Evolutionary conservation across 179 eudicot species (phyloP), one percentile per base, ranked within the genome.

Genomic region (Gypsophila paniculata): DNA sequence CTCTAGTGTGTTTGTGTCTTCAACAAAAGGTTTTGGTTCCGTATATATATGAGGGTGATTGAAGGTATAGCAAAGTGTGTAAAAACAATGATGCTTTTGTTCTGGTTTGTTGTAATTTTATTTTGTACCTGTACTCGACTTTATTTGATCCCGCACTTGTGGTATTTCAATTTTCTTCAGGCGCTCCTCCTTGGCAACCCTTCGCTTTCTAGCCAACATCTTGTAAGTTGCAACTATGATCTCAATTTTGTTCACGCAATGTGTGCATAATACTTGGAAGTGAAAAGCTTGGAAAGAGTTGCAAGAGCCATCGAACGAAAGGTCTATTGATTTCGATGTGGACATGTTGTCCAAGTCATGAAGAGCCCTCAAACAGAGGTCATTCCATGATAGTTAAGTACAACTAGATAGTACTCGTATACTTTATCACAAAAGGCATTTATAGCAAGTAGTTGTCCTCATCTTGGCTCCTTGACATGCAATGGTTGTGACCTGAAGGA

Each of bases 271-370:
- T 39, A 5, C 44, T 39, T 39, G 0, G 44, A 5, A 5, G 44
- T 39, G 44, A 39, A 39, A 39, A 39, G 44, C 44, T 39, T 39
- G 44, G 6, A 39, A 39, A 39, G 44, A 39, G 8, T 39, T 3
- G 6, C 2, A 39, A 39, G 44, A 39, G 8, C 6, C 34, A 1
- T 29, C 4, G 34, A 29, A 29, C 34, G 34, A 29, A 29, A 29
- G 34, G 4, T 61, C 66, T 6, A 61, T 61, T 32, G 46, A 61
- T 29, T 61, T 61, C 66, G 22, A 15, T 61, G 66, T 61, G 66
- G 38, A 17, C 12, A 15, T 61, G 66, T 61, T 44, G 38, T 34
- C 12, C 46, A 32, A 34, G 1, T 29, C 34, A 29, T 29, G 34
- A 29, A 29, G 34, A 29, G 34, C 34, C 66, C 21, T 59, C 34